Evolutionary conservation across 2,329 filamentous ascomycete species (phyloP), one percentile per base, ranked within the genome.

Genomic region (Fusarium fujikuroi): DNA sequence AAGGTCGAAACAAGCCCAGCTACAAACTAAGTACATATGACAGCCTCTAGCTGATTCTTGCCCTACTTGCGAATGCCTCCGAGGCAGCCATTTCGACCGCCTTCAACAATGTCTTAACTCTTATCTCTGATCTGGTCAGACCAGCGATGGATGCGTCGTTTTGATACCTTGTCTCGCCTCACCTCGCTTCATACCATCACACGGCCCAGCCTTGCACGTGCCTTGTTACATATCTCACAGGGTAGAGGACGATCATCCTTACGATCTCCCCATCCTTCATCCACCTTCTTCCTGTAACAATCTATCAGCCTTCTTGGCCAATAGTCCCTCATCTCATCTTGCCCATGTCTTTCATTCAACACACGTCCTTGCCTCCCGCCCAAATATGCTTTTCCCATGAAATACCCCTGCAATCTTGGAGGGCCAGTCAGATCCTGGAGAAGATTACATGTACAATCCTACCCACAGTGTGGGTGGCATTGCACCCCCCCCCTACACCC

Each of bases 241-340:
- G 75, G 75, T 75, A 77, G 69, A 66, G 52, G 74, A 73, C 65
- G 70, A 77, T 77, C 74, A 71, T 54, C 42, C 69, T 65, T 76
- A 66, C 50, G 60, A 77, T 76, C 69, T 77, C 70, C 69, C 68
- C 69, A 74, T 75, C 60, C 60, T 62, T 59, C 67, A 61, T 69
- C 67, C 65, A 62, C 69, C 62, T 68, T 36, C 49, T 61, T 54
- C 36, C 46, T 63, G 59, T 63, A 44, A n/a, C 58, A 36, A 37
- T 58, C 19, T 65, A 53, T 69, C 46, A 60, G 56, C 59, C 49
- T 59, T 73, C 54, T 42, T 47, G 54, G 59, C 63, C 46, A 59
- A 62, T 56, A 60, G 59, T 40, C 47, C 63, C 57, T 73, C 72
- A 77, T 75, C 66, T 73, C 70, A 70, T 75, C 71, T 77, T 67